These are phyloP conservation scores for Postia placenta DNA, from an alignment of 768 basidiomycete genomes.

Conservation along the genomic window DNA sequence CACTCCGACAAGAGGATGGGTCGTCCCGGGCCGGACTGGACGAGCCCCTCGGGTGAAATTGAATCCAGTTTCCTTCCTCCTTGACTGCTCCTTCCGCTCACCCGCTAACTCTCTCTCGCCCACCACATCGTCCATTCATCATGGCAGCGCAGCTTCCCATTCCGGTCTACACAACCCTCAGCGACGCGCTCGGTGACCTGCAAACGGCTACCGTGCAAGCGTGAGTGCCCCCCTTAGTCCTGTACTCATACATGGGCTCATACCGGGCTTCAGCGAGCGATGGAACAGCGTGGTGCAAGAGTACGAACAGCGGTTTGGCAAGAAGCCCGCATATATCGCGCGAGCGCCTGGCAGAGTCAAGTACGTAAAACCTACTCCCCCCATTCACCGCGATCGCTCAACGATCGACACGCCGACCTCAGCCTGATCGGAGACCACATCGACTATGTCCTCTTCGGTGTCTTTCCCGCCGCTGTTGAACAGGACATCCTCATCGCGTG, in stretches of 20 bases:
- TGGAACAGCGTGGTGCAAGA: conserved; percentile 59
- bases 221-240: conserved; percentile 16
- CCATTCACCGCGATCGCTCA: background rate
- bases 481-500: conserved; percentile 80
- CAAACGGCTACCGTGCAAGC: conserved; percentile 51
- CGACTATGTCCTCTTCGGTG: conserved; percentile 80
- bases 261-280: conserved; percentile 30
- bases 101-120: too few relatives aligned
- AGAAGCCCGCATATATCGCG: conserved; percentile 62
- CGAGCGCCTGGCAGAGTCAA: conserved; percentile 81
- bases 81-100: background rate
- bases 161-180: conserved; percentile 54
- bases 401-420: background rate
- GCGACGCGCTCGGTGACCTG: conserved; percentile 47
- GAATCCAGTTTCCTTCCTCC: background rate
- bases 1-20: too few relatives aligned
- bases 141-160: conserved; percentile 56
- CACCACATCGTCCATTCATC: too few relatives aligned
- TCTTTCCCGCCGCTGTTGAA: conserved; percentile 80
- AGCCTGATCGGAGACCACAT: conserved; percentile 66
- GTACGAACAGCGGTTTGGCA: conserved; percentile 59
- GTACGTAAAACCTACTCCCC: conserved; percentile 30
- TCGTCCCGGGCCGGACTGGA: background rate
- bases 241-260: background rate
- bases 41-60: background rate